Percentiles rank a stretch among this genome's conserved stretches.
phyloP scores from a whole-genome alignment of 805 yeast genomes.

The Yarrowia sp. region DNA sequence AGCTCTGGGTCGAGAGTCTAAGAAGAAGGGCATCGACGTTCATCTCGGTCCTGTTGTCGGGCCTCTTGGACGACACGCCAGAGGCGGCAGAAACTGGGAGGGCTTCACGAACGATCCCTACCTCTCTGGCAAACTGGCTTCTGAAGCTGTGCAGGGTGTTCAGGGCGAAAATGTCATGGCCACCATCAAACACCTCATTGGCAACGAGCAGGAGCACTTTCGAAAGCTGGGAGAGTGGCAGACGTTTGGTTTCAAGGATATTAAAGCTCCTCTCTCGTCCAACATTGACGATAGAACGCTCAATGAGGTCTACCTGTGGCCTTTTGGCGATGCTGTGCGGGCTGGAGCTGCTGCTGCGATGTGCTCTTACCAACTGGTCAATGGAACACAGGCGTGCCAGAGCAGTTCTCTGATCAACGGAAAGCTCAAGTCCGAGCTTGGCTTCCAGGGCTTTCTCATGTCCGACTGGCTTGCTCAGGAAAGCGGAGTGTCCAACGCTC shows the following conservation, averaged over 20 bases:
- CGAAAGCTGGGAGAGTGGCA: conserved; percentile 52
- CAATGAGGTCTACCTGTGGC: conserved; percentile 65
- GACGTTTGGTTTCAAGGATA: conserved; percentile 33
- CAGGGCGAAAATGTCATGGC: conserved; percentile 62
- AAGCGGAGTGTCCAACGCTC: conserved; percentile 55
- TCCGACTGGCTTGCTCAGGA: conserved; percentile 62
- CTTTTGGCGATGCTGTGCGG: conserved; percentile 58
- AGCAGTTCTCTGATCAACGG: conserved; percentile 55
- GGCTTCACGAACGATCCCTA: conserved; percentile 62
- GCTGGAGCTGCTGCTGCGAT: conserved; percentile 61
- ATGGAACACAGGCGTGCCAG: conserved; percentile 58
- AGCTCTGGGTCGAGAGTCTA: conserved; percentile 56
- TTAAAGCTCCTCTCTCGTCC: conserved; percentile 46
- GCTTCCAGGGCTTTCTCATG: conserved; percentile 66
- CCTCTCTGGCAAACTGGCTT: conserved; percentile 54
- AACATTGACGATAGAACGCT: conserved; percentile 59
- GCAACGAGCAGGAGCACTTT: conserved; percentile 62
- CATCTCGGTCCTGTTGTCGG: conserved; percentile 58
- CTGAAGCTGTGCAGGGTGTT: conserved; percentile 52
- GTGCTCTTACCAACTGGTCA: conserved; percentile 59
- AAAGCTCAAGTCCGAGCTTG: conserved; percentile 57
- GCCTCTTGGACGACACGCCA: conserved; percentile 60
- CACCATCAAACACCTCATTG: conserved; percentile 53
- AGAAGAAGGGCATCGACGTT: conserved; percentile 53
- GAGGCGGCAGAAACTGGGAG: conserved; percentile 66